Base-by-base conservation (phyloP, 176 grass and related monocot species). In the Carex littledalei region DNA sequence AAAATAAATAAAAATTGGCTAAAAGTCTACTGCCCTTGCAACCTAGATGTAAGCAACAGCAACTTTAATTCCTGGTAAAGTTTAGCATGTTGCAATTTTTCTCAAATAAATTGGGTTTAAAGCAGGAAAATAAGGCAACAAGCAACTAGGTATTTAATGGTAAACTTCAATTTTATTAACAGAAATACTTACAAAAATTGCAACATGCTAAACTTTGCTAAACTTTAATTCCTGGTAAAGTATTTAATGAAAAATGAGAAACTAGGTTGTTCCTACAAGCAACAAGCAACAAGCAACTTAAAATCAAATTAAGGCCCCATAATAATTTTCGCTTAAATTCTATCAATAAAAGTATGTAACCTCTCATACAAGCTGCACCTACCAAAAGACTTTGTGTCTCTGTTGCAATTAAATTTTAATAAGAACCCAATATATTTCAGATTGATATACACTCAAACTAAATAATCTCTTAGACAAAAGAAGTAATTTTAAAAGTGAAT, bases 41-140 rank as follows among this genome's bases (percentile, higher is more conserved):
- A 76, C 47, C 49, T 75, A 76, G 12, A 12, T 9, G 45, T 26
- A 47, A 56, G 31, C 50, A 78, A 34, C 12, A 57, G 32, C 50
- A 34, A 34, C 20, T 34, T 26, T 16, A 56, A 56, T 26, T 52
- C 21, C 22, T 78, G 21, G 32, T 56, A 17, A 55, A 78, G 6
- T 26, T 55, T 69, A 53, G 49, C 81, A 69, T 64, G 49, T 29
- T 66, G 63, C 80, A 83, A 67, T 67, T 26, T 81, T 83, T 47
- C 47, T 17, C 39, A 35, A 18, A 53, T 67, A 22, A 83, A 83
- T 56, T 78, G 21, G 60, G n/a, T 67, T 67, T 22, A 68, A 83
- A 83, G 63, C 60, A 63, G 5, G 63, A 81, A 81, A 62, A 32
- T 15, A 83, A 67, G 63, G 62, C 7, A 83, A 26, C 26, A 26